A percentile compares a stretch with the other conserved stretches of the same genome.
Conservation (phyloP, 2,329 filamentous ascomycete genomes). For the Fusarium luffae region DNA sequence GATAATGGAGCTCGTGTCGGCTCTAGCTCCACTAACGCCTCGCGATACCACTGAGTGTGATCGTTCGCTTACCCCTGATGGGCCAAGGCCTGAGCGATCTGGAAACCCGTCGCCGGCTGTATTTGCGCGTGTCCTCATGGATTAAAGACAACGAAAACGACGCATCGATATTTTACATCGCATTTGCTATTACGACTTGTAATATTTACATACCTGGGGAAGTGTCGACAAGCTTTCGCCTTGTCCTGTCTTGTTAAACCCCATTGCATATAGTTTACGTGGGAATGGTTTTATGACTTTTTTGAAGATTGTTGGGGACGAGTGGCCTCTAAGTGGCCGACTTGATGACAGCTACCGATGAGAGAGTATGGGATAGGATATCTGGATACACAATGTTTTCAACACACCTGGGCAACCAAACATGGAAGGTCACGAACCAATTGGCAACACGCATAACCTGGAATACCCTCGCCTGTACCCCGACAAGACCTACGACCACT, state of each 20-base stretch:
- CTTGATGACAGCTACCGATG: slow-evolving; percentile 54
- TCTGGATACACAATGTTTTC: slow-evolving; percentile 55
- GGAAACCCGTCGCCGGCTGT: slow-evolving; percentile 9
- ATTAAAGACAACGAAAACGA: slow-evolving; percentile 45
- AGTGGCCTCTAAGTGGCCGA: slow-evolving; percentile 32
- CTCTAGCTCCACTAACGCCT: slow-evolving; percentile 49
- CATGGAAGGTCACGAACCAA: slow-evolving; percentile 49
- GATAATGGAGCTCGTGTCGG: slow-evolving; percentile 56
- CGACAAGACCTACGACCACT: slow-evolving; percentile 52
- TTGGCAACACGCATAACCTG: slow-evolving; percentile 44
- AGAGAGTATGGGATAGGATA: slow-evolving; percentile 53
- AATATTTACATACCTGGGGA: slow-evolving; percentile 49
- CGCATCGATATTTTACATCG: slow-evolving; percentile 44
- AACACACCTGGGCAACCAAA: slow-evolving; percentile 56
- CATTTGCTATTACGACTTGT: slow-evolving; percentile 53
- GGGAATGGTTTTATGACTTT: slow-evolving; percentile 46
- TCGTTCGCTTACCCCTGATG: not conserved
- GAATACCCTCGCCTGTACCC: slow-evolving; percentile 49
- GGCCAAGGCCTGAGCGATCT: slow-evolving; percentile 17
- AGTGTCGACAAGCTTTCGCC: slow-evolving; percentile 29
- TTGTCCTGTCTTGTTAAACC: slow-evolving; percentile 34
- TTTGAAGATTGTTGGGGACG: slow-evolving; percentile 35
- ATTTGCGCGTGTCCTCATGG: slow-evolving; percentile 36
- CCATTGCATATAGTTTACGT: slow-evolving; percentile 48
- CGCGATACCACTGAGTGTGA: slow-evolving; percentile 52